Percentiles rank a stretch among this genome's conserved stretches.
These are phyloP conservation scores for Thuja plicata DNA, from an alignment of 83 land plant species.

Conservation along the genomic window DNA sequence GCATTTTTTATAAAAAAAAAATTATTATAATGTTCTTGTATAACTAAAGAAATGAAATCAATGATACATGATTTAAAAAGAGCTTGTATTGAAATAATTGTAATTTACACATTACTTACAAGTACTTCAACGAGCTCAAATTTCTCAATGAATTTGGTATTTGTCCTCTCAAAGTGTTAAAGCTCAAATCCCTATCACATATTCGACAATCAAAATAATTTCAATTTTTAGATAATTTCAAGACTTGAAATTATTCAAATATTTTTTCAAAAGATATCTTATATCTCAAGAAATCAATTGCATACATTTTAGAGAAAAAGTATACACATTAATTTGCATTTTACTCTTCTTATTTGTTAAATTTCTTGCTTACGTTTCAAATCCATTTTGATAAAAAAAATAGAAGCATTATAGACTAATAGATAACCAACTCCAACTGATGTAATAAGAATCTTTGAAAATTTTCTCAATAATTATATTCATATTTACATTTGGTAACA, in stretches of 20 bases:
- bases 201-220: not conserved
- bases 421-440: not conserved
- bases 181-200: conserved; percentile 27
- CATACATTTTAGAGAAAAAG: not conserved
- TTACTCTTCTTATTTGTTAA: not conserved
- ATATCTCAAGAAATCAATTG: not conserved
- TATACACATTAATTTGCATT: not conserved
- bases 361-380: not conserved
- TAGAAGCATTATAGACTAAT: not conserved
- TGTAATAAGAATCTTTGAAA: not conserved
- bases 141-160: conserved; percentile 17
- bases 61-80: not conserved
- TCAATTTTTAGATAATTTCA: not conserved
- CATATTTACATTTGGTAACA: not conserved
- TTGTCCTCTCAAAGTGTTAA: conserved; percentile 21
- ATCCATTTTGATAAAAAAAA: not conserved
- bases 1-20: not conserved
- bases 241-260: not conserved
- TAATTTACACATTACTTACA: conserved; percentile 17
- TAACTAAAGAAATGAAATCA: not conserved
- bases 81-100: not conserved
- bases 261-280: not conserved
- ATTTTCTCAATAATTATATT: not conserved
- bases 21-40: not conserved
- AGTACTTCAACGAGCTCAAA: not conserved